phyloP scores from a whole-genome alignment of 106 monocot species.

The Platanthera zijinensis region DNA sequence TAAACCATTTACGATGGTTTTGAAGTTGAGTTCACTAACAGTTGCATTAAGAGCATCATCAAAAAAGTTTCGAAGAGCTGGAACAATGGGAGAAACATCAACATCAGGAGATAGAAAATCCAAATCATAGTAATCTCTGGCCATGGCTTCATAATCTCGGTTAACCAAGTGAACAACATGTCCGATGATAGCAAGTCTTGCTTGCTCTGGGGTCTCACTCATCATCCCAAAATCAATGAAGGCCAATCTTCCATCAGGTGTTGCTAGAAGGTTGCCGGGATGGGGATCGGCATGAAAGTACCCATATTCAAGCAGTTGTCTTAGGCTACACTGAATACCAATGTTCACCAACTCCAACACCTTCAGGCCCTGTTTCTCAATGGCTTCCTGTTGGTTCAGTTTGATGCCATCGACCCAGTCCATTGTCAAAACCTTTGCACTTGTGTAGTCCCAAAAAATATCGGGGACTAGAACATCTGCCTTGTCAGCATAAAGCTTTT shows the following conservation, averaged over 20 bases:
- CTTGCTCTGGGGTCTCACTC: constrained; percentile 97
- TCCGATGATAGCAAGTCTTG: constrained; percentile 90
- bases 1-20: constrained; percentile 89
- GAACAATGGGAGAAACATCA: constrained; percentile 96
- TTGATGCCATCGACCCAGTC: constrained; percentile 97
- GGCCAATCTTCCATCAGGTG: constrained; percentile 91
- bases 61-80: constrained; percentile 83
- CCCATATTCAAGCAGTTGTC: constrained; percentile 95
- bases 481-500: constrained; percentile 95
- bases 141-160: constrained; percentile 99
- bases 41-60: constrained; percentile 92
- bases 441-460: constrained; percentile 98
- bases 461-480: constrained; percentile 89
- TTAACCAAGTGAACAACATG: constrained; percentile 99
- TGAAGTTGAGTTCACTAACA: constrained; percentile 95
- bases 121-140: constrained; percentile 90
- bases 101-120: constrained; percentile 84
- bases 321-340: constrained; percentile 94
- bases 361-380: constrained; percentile 88
- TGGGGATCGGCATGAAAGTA: constrained; percentile 99
- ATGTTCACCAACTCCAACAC: constrained; percentile 85
- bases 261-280: constrained; percentile 95
- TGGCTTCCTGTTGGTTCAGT: constrained; percentile 87
- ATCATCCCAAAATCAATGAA: constrained; percentile 99
- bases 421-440: constrained; percentile 96